Base-by-base conservation (phyloP, 305 asterid genomes). In the Fraxinus floribunda region DNA sequence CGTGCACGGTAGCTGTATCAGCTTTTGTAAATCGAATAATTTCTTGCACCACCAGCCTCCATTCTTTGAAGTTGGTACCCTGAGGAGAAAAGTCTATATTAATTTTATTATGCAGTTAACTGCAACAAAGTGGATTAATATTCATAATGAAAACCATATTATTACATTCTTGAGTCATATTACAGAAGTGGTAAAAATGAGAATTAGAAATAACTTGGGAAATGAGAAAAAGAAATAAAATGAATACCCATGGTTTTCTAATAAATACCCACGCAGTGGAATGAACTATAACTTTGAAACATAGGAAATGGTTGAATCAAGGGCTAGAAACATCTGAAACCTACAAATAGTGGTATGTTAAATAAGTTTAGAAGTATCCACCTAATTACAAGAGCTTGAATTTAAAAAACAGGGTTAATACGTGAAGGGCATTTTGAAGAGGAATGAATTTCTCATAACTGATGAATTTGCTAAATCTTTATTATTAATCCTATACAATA, bases 31-130 rank as follows among this genome's bases (percentile, higher is more conserved):
- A 89, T 34, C 89, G 88, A 77, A 83, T 86, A 75, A 89, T 82
- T 86, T 89, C 92, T 84, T 86, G 88, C 79, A 87, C 84, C 83
- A 89, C 89, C 36, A 83, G 83, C 81, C 83, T 89, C 92, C 92
- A 89, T 86, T 89, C 92, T 85, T 84, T 89, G 80, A 87, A 89
- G 82, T 83, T 88, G 7, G 91, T 88, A 76, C 81, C 92, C 91
- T 89, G 86, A 32, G 78, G 68, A 16, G 15, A 34, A 79, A 38
- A 80, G 7, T 29, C 36, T 52, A 22, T 22, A 62, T 62, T 60
- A 60, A 60, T 60, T 60, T 18, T 41, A 60, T 20, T 7, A 18
- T 18, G 29, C 60, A 60, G 3, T 20, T n/a, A 18, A 18, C 29
- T 20, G 30, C 70, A 20, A 60, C 29, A 60, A 60, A 60, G 29